Conservation (phyloP, 345 rosid genomes). For the Crucihimalaya himalaica region DNA sequence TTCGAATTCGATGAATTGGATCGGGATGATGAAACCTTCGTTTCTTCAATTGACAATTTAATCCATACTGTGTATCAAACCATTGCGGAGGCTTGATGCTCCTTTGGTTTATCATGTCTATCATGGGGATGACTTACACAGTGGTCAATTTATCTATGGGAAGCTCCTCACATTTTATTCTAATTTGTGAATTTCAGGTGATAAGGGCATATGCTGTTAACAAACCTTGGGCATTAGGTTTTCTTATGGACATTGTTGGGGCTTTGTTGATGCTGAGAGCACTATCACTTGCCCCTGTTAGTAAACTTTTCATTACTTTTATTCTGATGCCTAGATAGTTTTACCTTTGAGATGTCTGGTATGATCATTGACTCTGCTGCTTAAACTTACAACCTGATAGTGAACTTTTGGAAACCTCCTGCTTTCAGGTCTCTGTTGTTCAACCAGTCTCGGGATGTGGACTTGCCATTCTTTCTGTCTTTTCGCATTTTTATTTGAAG, state of each 20-base stretch:
- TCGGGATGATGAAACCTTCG: not conserved
- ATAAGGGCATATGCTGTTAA: conserved; percentile 78
- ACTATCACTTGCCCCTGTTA: conserved; percentile 88
- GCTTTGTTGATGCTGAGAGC: conserved; percentile 93
- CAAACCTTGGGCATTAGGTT: conserved; percentile 78
- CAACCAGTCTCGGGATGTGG: conserved; percentile 99
- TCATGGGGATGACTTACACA: no score
- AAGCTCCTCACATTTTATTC: conserved; percentile 24
- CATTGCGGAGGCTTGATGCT: not conserved
- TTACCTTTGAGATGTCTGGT: conserved; percentile 7
- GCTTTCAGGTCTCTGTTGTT: conserved; percentile 81
- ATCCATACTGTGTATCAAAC: no score
- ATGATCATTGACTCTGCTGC: not conserved
- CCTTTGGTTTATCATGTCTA: not conserved
- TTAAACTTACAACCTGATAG: conserved; percentile 6
- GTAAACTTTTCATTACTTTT: conserved; percentile 17
- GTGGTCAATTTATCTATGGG: not conserved
- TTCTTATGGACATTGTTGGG: conserved; percentile 89
- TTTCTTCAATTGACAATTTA: no score
- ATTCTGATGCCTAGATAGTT: conserved; percentile 1
- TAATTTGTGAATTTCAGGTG: conserved; percentile 47
- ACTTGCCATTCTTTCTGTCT: conserved; percentile 86
- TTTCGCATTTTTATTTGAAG: conserved; percentile 92
- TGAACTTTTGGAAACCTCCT: conserved; percentile 17
- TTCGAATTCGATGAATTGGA: no score